Base-by-base conservation (phyloP, 345 rosid species). In the Viola odorata region DNA sequence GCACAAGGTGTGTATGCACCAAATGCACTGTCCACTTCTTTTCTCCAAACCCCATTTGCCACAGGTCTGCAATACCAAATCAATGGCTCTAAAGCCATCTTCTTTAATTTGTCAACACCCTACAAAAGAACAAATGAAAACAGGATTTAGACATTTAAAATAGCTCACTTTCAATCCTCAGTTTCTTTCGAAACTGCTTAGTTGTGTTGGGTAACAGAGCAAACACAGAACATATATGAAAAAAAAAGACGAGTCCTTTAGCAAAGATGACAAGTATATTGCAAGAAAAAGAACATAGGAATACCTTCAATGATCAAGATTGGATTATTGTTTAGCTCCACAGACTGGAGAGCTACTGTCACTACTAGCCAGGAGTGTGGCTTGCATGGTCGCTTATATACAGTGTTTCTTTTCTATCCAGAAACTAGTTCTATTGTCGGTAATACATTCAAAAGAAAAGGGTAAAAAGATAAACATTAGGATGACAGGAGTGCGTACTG, bases 1-100 rank as follows among this genome's bases (percentile, higher is more conserved):
- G 65, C 76, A 62, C 76, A 72, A 12, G 76, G 76, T 0, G 65
- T 72, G 58, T 67, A 72, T 3, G 76, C 76, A 37, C 76, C 76
- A 53, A 67, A 67, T 52, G 68, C 68, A 47, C 51, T 56, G 12
- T 67, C 65, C 61, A 62, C 60, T 72, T 58, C 45, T 57, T 53
- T 67, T 32, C 41, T 64, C 76, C 76, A 72, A 56, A 67, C 53
- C 44, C 72, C 76, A 62, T 67, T 58, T 16, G 59, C 42, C 53
- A 58, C 53, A 16, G 76, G 76, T 72, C 57, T 41, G 42, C 76
- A 72, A 32, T 72, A 72, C 76, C 72, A 72, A 32, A 57, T 47
- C 41, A 72, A 52, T 41, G 71, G 48, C 53, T 48, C 53, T 64
- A 45, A 12, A 41, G 44, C 70, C 69, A 61, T 71, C 53, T 59